Base-by-base conservation (phyloP, 495 filamentous ascomycete species). In the Penicillium longicatenatum region DNA sequence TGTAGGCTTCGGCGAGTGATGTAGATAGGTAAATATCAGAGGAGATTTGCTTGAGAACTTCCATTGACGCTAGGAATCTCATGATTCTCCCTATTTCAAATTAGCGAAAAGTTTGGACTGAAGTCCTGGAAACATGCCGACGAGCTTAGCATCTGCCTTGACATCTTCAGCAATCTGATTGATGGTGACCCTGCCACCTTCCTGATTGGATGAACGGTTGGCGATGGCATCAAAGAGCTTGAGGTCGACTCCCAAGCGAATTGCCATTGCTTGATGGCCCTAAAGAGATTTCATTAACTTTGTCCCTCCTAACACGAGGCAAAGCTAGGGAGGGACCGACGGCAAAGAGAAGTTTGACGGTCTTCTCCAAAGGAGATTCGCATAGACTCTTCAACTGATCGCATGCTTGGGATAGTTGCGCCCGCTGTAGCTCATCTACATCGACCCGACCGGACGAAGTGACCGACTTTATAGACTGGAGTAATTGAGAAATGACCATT, bases 151-250 rank as follows among this genome's bases (percentile, higher is more conserved):
- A 17, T 52, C 49, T 37, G 49, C 49, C 21, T 41, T 52, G 6
- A 52, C 19, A 39, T 52, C 49, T 39, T 11, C 31, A 12, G 33
- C n/a, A 41, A 52, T 22, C 14, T 52, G 49, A 4, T 22, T 10
- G 11, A 52, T 3, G 24, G 31, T 52, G 19, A 52, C 9, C 17
- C 21, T 2, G 19, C 31, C 31, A 35, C 37, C 33, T 21, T 21
- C 1, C 3, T 39, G 9, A 6, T 39, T 19, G 3, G 29, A 17
- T 11, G 33, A 52, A 20, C 30, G 48, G 37, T 7, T 24, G 8
- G 49, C 29, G 22, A 52, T 52, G 7, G 19, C 9, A 41, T 52
- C 49, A 20, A 52, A 52, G 49, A 52, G 49, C 35, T 52, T 52
- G 30, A 52, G 33, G 35, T 52, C 49, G 14, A 41, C 20, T 2